Base-by-base conservation (phyloP, 306 rosid genomes). In the Trichosanthes truncata region DNA sequence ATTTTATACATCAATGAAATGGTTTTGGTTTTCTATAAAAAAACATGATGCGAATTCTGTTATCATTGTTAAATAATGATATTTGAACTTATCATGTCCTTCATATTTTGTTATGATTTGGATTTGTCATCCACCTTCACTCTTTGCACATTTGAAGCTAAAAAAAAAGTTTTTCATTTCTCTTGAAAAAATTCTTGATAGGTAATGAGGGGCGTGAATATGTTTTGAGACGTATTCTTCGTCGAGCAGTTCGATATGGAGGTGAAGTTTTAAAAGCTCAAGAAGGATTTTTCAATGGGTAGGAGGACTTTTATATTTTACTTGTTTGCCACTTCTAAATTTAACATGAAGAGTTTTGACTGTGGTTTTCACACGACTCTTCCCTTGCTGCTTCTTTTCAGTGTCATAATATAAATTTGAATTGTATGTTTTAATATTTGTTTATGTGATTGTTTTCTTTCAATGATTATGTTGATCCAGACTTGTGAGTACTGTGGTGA, bases 181-280 rank as follows among this genome's bases (percentile, higher is more conserved):
- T 74, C 73, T 46, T 35, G 20, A 76, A 29, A 26, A 38, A 21
- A 55, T 68, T 73, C 79, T 83, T 79, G 53, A 81, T 60, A 95
- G 99, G 99, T 68, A 95, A 95, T 23, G 99, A 95, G 57, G 99
- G 99, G 1, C 97, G 99, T 38, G 99, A 95, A 83, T 95, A 95
- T 86, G 99, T 95, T 84, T 86, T 95, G 41, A 86, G 99, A 83
- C 99, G 99, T 52, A 95, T 95, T 84, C 99, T 95, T 75, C 98
- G 99, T 81, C 94, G 99, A 15, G 99, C 98, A 87, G 99, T 95
- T 82, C 96, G 99, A 10, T 95, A 93, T 82, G 98, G 98, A 33
- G 91, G 89, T n/a, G 99, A 95, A 81, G 92, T 95, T 76, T 85
- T 95, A 43, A 91, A 90, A 78, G 99, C 99, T 76, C 85, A 90